Evolutionary conservation across 441 rosid genomes (phyloP).

Genomic region (Populus hybrid): DNA sequence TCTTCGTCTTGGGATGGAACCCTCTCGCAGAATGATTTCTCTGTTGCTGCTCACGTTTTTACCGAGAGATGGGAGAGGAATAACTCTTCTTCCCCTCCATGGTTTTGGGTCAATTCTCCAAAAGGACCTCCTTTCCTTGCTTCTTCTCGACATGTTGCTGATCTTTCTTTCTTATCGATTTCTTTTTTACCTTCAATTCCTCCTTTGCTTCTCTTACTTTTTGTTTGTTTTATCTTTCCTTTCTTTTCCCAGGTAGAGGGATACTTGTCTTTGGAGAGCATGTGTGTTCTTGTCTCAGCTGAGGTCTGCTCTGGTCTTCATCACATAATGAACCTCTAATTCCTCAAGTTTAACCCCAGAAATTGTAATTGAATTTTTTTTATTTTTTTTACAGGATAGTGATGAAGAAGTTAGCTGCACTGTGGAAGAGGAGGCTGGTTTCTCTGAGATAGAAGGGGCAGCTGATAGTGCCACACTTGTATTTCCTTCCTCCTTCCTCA

Average conservation of each 20-base stretch:
- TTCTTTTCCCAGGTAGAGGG: constrained; percentile 43
- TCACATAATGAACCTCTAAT: constrained; percentile 3
- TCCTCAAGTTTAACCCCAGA: background rate
- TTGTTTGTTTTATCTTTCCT: background rate
- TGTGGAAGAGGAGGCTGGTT: constrained; percentile 26
- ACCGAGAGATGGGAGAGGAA: constrained; percentile 44
- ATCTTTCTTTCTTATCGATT: background rate
- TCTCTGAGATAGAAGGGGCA: constrained; percentile 33
- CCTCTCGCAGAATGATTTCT: constrained; percentile 46
- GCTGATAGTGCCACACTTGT: constrained; percentile 69
- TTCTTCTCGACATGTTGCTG: constrained; percentile 22
- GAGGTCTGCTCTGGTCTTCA: constrained; percentile 31
- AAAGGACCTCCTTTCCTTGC: constrained; percentile 19
- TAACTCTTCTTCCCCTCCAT: constrained; percentile 36
- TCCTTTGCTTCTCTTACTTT: background rate
- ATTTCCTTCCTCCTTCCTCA: constrained; percentile 7
- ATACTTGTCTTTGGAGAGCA: constrained; percentile 67
- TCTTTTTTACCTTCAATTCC: background rate
- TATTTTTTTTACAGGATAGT: constrained; percentile 29
- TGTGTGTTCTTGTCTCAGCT: constrained; percentile 30
- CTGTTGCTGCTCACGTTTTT: constrained; percentile 46
- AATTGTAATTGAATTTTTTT: background rate
- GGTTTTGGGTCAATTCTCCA: constrained; percentile 47
- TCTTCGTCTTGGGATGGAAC: constrained; percentile 52
- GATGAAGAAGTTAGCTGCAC: constrained; percentile 19